phyloP scores from a whole-genome alignment of 352 stramenopile genomes.

The Pythium insidiosum region DNA sequence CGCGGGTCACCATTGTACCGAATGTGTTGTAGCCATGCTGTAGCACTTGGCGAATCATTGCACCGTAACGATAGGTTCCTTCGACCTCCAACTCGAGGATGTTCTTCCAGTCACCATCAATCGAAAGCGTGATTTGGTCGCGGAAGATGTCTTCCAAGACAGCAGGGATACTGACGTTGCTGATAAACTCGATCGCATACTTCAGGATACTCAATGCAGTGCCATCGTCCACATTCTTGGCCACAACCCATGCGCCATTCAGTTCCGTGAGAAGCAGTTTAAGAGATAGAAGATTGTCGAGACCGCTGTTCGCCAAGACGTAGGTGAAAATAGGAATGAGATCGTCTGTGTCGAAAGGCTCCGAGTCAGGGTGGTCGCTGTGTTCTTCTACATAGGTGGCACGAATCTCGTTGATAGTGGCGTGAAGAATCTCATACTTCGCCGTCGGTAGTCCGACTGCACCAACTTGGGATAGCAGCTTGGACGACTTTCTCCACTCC shows the following conservation, averaged over 20 bases:
- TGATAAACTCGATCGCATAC: conserved; percentile 81
- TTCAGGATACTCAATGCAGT: conserved; percentile 62
- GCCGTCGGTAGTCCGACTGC: conserved; percentile 41
- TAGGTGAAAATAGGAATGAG: conserved; percentile 88
- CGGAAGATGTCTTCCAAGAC: conserved; percentile 88
- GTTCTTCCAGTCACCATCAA: conserved; percentile 77
- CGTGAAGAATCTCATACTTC: conserved; percentile 76
- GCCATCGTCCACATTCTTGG: conserved; percentile 48
- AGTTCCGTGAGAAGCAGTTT: conserved; percentile 70
- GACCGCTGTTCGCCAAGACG: conserved; percentile 78
- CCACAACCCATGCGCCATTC: conserved; percentile 60
- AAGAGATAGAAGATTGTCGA: conserved; percentile 79
- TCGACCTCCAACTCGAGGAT: conserved; percentile 79
- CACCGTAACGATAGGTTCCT: conserved; percentile 78
- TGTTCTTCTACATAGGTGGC: conserved; percentile 70
- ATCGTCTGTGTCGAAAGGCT: conserved; percentile 72
- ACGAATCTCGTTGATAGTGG: conserved; percentile 72
- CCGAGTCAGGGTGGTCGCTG: conserved; percentile 34
- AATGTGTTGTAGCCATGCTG: conserved; percentile 64
- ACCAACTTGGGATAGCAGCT: conserved; percentile 57
- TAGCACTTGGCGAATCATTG: conserved; percentile 71
- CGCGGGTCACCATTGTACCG: conserved; percentile 61
- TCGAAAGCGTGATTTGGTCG: conserved; percentile 84
- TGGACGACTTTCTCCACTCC: conserved; percentile 71
- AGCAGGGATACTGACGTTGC: conserved; percentile 79